phyloP scores from a whole-genome alignment of 2,329 filamentous ascomycete genomes.

The Seiridium cupressi region DNA sequence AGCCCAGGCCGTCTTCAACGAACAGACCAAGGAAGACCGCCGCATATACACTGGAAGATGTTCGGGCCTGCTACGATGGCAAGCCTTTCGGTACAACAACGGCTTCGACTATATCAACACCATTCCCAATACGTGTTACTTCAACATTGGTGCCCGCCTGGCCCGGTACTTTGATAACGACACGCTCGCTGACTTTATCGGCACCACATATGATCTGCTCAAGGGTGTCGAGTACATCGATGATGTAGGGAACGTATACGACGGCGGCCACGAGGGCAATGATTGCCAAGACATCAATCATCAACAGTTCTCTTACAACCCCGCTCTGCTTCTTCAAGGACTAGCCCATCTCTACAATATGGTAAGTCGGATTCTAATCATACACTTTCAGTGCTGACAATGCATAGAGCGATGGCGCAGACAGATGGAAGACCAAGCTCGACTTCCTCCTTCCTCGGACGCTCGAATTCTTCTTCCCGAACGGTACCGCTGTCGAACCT shows the following conservation, averaged over 20 bases:
- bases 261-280: constrained; percentile 59
- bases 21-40: constrained; percentile 57
- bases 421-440: constrained; percentile 54
- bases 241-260: constrained; percentile 61
- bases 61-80: constrained; percentile 71
- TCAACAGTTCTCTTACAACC: constrained; percentile 67
- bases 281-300: constrained; percentile 58
- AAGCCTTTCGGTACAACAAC: constrained; percentile 70
- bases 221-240: constrained; percentile 56
- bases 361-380: constrained; percentile 31
- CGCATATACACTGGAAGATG: constrained; percentile 57
- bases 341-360: constrained; percentile 68
- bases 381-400: constrained; percentile 12
- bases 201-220: constrained; percentile 63
- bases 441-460: constrained; percentile 52
- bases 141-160: constrained; percentile 66
- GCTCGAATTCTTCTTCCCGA: constrained; percentile 52
- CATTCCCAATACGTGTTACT: constrained; percentile 62
- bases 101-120: constrained; percentile 77
- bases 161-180: constrained; percentile 67
- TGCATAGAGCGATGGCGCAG: constrained; percentile 47
- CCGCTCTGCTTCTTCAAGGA: constrained; percentile 60
- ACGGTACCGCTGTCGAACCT: constrained; percentile 62
- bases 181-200: constrained; percentile 63
- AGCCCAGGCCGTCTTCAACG: constrained; percentile 69